Conservation (phyloP, 495 filamentous ascomycete species). For the Aspergillus ostianus region DNA sequence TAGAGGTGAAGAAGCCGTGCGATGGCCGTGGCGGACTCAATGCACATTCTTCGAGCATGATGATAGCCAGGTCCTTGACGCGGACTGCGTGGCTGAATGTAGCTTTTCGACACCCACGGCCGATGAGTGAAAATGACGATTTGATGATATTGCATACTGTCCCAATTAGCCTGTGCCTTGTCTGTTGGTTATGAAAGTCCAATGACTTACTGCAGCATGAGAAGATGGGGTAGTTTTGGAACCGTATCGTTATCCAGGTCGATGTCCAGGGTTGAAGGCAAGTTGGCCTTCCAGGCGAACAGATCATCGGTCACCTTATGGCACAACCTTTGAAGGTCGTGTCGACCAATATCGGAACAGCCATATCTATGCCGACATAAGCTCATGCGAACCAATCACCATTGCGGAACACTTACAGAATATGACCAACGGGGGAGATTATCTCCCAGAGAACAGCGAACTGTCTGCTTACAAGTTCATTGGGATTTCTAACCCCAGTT, state of each 20-base stretch:
- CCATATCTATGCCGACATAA: conserved; percentile 37
- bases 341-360: conserved; percentile 43
- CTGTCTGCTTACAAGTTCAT: conserved; percentile 43
- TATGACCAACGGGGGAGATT: conserved; percentile 47
- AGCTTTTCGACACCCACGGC: conserved; percentile 50
- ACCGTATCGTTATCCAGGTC: conserved; percentile 37
- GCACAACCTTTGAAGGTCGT: conserved; percentile 45
- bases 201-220: conserved; percentile 45
- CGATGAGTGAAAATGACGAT: conserved; percentile 51
- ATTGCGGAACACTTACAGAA: conserved; percentile 35
- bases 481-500: conserved; percentile 33
- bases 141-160: conserved; percentile 54
- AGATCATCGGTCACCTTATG: conserved; percentile 45
- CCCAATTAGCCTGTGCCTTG: conserved; percentile 2
- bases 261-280: conserved; percentile 42
- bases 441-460: conserved; percentile 50
- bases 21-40: conserved; percentile 46
- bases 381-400: not conserved
- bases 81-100: conserved; percentile 45
- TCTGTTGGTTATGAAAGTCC: not conserved
- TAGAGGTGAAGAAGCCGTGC: conserved; percentile 47
- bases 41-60: conserved; percentile 48
- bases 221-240: conserved; percentile 44
- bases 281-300: conserved; percentile 47
- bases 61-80: conserved; percentile 46